Conservation (phyloP, 768 basidiomycete genomes). For the Phanerodontia chrysosporium region DNA sequence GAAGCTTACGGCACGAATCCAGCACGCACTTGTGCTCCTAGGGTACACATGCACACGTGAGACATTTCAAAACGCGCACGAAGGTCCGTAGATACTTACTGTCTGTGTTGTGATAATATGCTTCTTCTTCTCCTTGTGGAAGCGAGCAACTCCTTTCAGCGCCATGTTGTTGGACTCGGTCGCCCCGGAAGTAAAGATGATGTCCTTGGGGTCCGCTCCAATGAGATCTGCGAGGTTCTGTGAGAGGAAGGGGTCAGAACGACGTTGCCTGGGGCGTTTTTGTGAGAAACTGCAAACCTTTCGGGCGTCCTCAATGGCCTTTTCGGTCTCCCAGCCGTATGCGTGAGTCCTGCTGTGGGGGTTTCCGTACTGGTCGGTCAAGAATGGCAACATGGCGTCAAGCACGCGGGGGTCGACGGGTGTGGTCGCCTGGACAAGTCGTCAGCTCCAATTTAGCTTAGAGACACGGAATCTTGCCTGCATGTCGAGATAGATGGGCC, state of each 20-base stretch:
- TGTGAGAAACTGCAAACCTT: constrained; percentile 51
- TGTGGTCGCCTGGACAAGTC: constrained; percentile 74
- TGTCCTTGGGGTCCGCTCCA: constrained; percentile 92
- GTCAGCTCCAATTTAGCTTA: constrained; percentile 9
- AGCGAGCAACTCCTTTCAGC: constrained; percentile 94
- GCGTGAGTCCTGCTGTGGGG: constrained; percentile 98
- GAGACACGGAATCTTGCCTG: constrained; percentile 51
- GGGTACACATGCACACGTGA: neutral
- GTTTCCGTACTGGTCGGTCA: constrained; percentile 96
- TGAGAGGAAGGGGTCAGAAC: neutral
- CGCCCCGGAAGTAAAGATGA: constrained; percentile 96
- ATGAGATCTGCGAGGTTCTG: constrained; percentile 90
- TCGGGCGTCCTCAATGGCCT: constrained; percentile 88
- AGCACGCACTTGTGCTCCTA: constrained; percentile 99
- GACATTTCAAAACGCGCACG: neutral
- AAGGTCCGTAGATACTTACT: constrained; percentile 38
- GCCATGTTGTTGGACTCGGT: constrained; percentile 98
- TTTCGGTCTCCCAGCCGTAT: constrained; percentile 98
- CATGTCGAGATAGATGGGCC: constrained; percentile 98
- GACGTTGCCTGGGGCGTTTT: neutral
- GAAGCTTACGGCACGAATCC: constrained; percentile 92
- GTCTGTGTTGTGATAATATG: constrained; percentile 96
- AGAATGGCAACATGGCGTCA: constrained; percentile 93
- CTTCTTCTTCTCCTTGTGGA: constrained; percentile 88
- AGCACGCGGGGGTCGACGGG: constrained; percentile 96